Evolutionary conservation across 2,329 filamentous ascomycete genomes (phyloP), one percentile per base, ranked within the genome.

Genomic region (Trichoderma asperellum): DNA sequence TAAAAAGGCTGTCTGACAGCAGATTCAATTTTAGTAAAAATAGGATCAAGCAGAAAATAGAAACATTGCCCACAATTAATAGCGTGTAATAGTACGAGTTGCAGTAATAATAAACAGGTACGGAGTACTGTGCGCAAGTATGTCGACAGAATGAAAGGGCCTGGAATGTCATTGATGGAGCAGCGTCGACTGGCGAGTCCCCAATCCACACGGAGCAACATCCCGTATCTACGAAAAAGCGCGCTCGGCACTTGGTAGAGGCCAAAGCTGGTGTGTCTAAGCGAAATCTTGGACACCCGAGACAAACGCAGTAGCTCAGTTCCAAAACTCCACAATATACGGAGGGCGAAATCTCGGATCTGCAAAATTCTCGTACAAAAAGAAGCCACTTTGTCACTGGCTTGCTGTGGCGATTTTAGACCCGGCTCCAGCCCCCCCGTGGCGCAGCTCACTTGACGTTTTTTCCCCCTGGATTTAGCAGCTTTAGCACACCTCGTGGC

Each of bases 331-430:
- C 47, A 49, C 21, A 49, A 21, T 18, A 55, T 27, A 55, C 24
- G 27, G 52, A 55, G 52, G 24, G 24, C 34, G 52, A 29, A 53
- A 64, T 55, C 61, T 64, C 61, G 61, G 61, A 64, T 63, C 60
- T 63, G 29, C 60, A 35, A 56, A 32, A 6, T 43, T 34, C 55
- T 58, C 34, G 55, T 34, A 57, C 37, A 37, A 43, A 32, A 47
- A 24, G 24, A 35, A 53, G 27, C 29, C 43, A 18, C 16, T 21
- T 34, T 8, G n/a, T 32, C 18, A 52, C 35, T 18, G 34, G 27
- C 43, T 7, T 49, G 58, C 29, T 67, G 63, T 67, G 63, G 55
- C 63, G 37, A 67, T 52, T 47, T 58, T 67, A 35, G 63, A n/a
- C n/a, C 21, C n/a, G n/a, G 56, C 52, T 52, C 27, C 53, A 58